Evolutionary conservation across 1,284 basidiomycete species (phyloP).

Genomic region (Abortiporus biennis): DNA sequence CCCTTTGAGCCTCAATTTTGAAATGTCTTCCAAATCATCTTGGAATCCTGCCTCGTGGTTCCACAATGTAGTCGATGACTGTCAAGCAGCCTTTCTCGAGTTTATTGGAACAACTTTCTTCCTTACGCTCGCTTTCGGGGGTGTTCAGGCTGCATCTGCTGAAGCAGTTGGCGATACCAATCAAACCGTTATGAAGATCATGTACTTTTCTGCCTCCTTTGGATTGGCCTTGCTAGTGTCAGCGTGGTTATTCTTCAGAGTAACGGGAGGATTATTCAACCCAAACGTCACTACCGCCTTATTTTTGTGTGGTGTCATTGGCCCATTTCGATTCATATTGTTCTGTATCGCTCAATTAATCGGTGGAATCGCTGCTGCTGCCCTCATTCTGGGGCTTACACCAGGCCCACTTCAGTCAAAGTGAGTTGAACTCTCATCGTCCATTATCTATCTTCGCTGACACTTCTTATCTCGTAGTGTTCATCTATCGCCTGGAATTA

Average conservation of each 20-base stretch:
- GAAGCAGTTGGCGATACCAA: slow-evolving; percentile 18
- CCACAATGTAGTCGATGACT: slow-evolving; percentile 25
- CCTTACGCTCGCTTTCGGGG: slow-evolving; percentile 55
- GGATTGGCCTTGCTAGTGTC: slow-evolving; percentile 64
- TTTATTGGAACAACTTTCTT: slow-evolving; percentile 55
- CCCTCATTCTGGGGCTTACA: slow-evolving; percentile 53
- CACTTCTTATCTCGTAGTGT: slow-evolving; percentile 23
- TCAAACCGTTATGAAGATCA: slow-evolving; percentile 35
- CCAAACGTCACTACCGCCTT: slow-evolving; percentile 64
- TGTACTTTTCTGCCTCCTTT: slow-evolving; percentile 60
- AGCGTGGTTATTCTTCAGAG: slow-evolving; percentile 71
- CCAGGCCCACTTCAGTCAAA: slow-evolving; percentile 54
- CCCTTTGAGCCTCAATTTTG: too few relatives aligned
- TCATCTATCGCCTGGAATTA: slow-evolving; percentile 40
- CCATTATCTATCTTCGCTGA: background rate
- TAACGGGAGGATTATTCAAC: slow-evolving; percentile 69
- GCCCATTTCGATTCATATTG: slow-evolving; percentile 54
- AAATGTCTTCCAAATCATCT: too few relatives aligned
- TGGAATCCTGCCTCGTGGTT: slow-evolving; percentile 12
- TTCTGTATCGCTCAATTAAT: slow-evolving; percentile 58
- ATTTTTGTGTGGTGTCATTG: slow-evolving; percentile 51
- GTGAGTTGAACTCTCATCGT: slow-evolving; percentile 27
- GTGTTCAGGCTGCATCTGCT: slow-evolving; percentile 40
- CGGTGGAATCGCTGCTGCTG: slow-evolving; percentile 59
- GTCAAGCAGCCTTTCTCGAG: slow-evolving; percentile 44